Percentiles rank a stretch among this genome's conserved stretches.
Conservation (phyloP, 2,329 filamentous ascomycete genomes). For the Pyrenochaeta sp. region DNA sequence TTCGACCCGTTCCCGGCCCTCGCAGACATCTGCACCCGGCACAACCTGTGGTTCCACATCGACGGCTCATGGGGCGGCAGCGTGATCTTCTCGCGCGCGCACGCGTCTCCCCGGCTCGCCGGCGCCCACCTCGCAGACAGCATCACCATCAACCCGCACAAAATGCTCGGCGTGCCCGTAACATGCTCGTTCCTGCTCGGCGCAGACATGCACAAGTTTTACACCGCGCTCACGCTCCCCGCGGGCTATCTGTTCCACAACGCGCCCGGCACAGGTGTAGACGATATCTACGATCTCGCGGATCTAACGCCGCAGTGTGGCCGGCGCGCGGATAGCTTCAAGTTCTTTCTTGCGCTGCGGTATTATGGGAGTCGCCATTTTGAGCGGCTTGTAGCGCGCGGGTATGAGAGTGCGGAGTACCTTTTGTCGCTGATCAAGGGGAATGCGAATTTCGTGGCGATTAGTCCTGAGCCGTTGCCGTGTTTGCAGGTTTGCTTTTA, state of each 20-base stretch:
- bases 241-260: constrained; percentile 75
- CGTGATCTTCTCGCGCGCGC: constrained; percentile 72
- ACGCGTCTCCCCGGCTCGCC: constrained; percentile 68
- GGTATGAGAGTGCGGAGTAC: constrained; percentile 74
- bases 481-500: constrained; percentile 98
- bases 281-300: constrained; percentile 82
- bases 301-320: constrained; percentile 95
- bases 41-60: constrained; percentile 89
- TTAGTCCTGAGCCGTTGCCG: constrained; percentile 75
- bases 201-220: constrained; percentile 78
- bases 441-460: constrained; percentile 70
- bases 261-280: constrained; percentile 29
- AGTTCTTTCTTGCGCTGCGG: constrained; percentile 86
- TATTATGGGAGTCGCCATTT: constrained; percentile 86
- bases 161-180: constrained; percentile 92
- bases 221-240: constrained; percentile 82
- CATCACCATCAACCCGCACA: constrained; percentile 91
- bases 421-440: constrained; percentile 68
- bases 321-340: constrained; percentile 82
- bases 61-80: constrained; percentile 92
- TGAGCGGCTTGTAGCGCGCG: constrained; percentile 67
- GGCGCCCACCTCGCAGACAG: constrained; percentile 80
- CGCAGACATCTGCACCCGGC: constrained; percentile 71
- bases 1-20: constrained; percentile 83
- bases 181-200: constrained; percentile 91